A percentile compares a stretch with the other conserved stretches of the same genome.
Conservation (phyloP, 345 rosid species). For the Raphanus sativus region DNA sequence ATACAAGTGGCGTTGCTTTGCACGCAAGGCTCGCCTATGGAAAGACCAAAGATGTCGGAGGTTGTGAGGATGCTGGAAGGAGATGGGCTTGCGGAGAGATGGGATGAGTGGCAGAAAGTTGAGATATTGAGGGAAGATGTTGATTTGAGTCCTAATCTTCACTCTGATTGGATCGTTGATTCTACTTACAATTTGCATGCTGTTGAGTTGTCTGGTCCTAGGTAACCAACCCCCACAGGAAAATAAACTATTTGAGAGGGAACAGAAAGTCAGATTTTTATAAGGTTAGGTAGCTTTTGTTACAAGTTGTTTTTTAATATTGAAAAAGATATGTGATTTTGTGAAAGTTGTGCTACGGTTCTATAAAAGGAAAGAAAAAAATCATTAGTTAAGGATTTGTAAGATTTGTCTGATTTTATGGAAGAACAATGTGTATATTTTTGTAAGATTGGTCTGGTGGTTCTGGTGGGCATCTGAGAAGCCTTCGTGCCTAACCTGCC, state of each 20-base stretch:
- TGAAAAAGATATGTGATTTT: background rate
- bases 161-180: conserved; percentile 86
- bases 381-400: background rate
- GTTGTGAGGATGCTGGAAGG: conserved; percentile 98
- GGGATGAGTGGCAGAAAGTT: conserved; percentile 98
- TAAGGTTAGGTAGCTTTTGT: conserved; percentile 11
- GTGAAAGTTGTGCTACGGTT: conserved; percentile 8
- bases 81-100: conserved; percentile 81
- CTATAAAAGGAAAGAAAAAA: background rate
- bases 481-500: no score
- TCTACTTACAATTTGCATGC: conserved; percentile 92
- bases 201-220: conserved; percentile 92
- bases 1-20: conserved; percentile 94
- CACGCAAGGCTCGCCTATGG: conserved; percentile 91
- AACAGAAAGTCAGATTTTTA: background rate
- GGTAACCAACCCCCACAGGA: conserved; percentile 37
- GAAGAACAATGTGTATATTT: no score
- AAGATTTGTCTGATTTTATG: background rate
- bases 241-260: background rate
- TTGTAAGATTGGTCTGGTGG: no score
- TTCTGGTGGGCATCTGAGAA: no score
- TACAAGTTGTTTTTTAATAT: background rate
- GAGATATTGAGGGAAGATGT: conserved; percentile 86
- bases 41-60: conserved; percentile 97
- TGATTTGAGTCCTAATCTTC: conserved; percentile 67